Percentiles rank a stretch among this genome's conserved stretches.
Evolutionary conservation across 2,329 filamentous ascomycete genomes (phyloP).

Genomic region (Clonostachys sp.): DNA sequence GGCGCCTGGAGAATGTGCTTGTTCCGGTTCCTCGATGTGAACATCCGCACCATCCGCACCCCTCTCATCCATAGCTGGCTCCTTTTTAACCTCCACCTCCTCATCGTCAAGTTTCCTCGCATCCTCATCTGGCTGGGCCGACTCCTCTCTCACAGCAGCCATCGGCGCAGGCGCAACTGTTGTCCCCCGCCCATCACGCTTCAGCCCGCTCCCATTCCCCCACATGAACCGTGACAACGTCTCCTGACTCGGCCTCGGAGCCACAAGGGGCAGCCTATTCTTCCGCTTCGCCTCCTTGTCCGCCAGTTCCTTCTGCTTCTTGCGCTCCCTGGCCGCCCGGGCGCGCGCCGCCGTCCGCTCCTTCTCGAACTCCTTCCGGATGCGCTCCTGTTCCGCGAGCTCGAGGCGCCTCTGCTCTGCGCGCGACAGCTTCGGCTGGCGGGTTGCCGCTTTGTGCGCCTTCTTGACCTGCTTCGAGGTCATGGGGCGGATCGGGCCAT

Average conservation of each 20-base stretch:
- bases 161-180: background rate
- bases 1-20: too few species aligned
- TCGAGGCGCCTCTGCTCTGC: slow-evolving; percentile 31
- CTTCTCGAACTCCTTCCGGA: slow-evolving; percentile 45
- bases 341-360: slow-evolving; percentile 43
- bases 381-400: slow-evolving; percentile 47
- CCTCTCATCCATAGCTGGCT: too few species aligned
- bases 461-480: slow-evolving; percentile 35
- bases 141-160: too few species aligned
- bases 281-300: slow-evolving; percentile 44
- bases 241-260: slow-evolving; percentile 51
- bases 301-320: slow-evolving; percentile 46
- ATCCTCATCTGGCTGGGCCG: too few species aligned
- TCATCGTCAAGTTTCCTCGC: too few species aligned
- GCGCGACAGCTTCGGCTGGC: slow-evolving; percentile 29
- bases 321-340: slow-evolving; percentile 45
- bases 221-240: slow-evolving; percentile 50
- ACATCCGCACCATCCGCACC: too few species aligned
- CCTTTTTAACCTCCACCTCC: too few species aligned
- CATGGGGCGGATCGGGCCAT: slow-evolving; percentile 23
- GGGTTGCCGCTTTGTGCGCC: slow-evolving; percentile 27
- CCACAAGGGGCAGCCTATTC: slow-evolving; percentile 48
- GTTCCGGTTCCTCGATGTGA: too few species aligned
- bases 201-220: slow-evolving; percentile 21
- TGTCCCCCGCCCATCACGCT: slow-evolving; percentile 16